Evolutionary conservation across 495 filamentous ascomycete genomes (phyloP).

Genomic region (Tirmania nivea): DNA sequence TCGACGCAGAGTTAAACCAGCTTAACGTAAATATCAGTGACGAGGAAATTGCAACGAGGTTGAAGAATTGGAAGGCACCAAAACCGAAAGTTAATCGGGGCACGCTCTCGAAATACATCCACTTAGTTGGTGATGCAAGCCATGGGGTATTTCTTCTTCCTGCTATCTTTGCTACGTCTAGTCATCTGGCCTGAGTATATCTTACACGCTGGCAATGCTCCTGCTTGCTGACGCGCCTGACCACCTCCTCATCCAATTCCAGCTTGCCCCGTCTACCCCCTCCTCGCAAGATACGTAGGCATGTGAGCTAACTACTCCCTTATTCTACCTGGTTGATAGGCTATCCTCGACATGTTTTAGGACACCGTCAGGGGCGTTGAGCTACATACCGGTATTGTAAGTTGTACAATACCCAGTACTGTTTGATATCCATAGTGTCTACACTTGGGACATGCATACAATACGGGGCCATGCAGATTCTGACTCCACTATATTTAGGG

Average conservation of each 20-base stretch:
- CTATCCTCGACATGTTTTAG: background rate
- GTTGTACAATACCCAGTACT: no score
- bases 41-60: constrained; percentile 46
- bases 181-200: no score
- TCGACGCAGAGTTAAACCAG: constrained; percentile 60
- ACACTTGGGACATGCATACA: no score
- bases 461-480: no score
- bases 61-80: constrained; percentile 52
- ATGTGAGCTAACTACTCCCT: no score
- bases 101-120: constrained; percentile 75
- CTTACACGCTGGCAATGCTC: no score
- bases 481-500: no score
- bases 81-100: constrained; percentile 58
- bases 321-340: background rate
- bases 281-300: no score
- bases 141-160: constrained; percentile 28
- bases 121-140: constrained; percentile 49
- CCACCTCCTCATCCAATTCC: background rate
- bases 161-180: background rate
- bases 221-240: no score
- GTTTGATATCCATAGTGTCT: no score
- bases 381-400: no score
- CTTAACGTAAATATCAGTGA: constrained; percentile 54
- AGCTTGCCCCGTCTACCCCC: background rate
- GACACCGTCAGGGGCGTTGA: no score